Conservation (phyloP, 805 yeast species). For the Sungouiozyma ichnusensis region DNA sequence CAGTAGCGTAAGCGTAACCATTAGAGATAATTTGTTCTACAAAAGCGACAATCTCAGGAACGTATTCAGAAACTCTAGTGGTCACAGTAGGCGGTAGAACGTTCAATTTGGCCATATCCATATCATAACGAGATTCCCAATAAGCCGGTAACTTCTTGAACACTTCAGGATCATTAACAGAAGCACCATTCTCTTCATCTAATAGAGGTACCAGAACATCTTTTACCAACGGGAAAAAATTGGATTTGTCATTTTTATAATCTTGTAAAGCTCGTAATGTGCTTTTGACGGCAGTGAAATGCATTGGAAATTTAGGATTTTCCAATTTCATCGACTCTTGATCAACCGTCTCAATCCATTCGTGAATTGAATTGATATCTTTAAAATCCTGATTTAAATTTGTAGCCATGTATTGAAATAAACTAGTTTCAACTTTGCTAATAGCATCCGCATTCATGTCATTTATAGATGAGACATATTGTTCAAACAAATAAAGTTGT, state of each 20-base stretch:
- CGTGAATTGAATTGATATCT: constrained; percentile 31
- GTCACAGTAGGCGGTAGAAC: constrained; percentile 78
- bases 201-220: constrained; percentile 66
- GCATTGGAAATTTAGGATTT: constrained; percentile 84
- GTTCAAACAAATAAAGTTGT: constrained; percentile 69
- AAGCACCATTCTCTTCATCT: constrained; percentile 61
- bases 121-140: constrained; percentile 81
- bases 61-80: constrained; percentile 90
- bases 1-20: constrained; percentile 76
- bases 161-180: constrained; percentile 74
- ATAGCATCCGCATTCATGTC: constrained; percentile 13
- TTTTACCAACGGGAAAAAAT: constrained; percentile 39
- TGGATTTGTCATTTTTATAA: constrained; percentile 26
- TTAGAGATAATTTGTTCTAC: constrained; percentile 64
- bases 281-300: constrained; percentile 53
- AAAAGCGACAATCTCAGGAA: constrained; percentile 81
- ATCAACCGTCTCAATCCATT: constrained; percentile 46
- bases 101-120: constrained; percentile 77
- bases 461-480: constrained; percentile 30
- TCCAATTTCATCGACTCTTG: constrained; percentile 38
- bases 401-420: constrained; percentile 38
- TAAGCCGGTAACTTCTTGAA: constrained; percentile 73
- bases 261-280: constrained; percentile 31
- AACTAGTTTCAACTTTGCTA: constrained; percentile 34
- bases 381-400: constrained; percentile 39